phyloP scores from a whole-genome alignment of 805 yeast genomes.

The Yarrowia phangngaensis region DNA sequence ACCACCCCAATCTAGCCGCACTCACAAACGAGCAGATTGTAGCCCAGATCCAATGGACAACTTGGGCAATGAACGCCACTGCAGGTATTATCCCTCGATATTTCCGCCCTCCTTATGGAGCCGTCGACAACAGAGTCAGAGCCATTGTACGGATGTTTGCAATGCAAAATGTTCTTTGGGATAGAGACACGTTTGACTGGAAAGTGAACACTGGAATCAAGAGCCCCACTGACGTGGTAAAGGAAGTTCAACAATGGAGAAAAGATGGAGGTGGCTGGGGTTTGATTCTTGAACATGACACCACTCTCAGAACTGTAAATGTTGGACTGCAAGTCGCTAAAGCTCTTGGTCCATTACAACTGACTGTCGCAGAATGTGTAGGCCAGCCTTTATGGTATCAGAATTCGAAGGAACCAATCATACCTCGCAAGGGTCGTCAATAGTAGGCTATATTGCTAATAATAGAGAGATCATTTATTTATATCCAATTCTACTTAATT shows the following conservation, averaged over 20 bases:
- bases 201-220: constrained; percentile 53
- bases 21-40: constrained; percentile 74
- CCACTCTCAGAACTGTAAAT: constrained; percentile 59
- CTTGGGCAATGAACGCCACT: constrained; percentile 98
- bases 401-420: constrained; percentile 20
- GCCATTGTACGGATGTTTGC: constrained; percentile 78
- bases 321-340: constrained; percentile 58
- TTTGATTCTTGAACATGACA: constrained; percentile 84
- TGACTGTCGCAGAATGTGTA: constrained; percentile 76
- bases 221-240: constrained; percentile 51
- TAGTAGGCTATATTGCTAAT: constrained; percentile 1
- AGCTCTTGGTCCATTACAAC: constrained; percentile 56
- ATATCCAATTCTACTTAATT: constrained; percentile 14
- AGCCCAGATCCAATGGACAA: constrained; percentile 90
- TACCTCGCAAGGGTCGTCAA: no score
- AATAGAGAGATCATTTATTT: not conserved
- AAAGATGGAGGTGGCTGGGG: constrained; percentile 45
- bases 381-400: constrained; percentile 46
- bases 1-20: constrained; percentile 78
- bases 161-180: constrained; percentile 86
- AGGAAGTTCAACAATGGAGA: constrained; percentile 56
- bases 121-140: constrained; percentile 81
- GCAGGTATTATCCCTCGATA: constrained; percentile 81
- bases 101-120: constrained; percentile 97
- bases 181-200: constrained; percentile 91